These are phyloP conservation scores for Penicillium parvum DNA, from an alignment of 495 filamentous ascomycete species.

Conservation along the genomic window DNA sequence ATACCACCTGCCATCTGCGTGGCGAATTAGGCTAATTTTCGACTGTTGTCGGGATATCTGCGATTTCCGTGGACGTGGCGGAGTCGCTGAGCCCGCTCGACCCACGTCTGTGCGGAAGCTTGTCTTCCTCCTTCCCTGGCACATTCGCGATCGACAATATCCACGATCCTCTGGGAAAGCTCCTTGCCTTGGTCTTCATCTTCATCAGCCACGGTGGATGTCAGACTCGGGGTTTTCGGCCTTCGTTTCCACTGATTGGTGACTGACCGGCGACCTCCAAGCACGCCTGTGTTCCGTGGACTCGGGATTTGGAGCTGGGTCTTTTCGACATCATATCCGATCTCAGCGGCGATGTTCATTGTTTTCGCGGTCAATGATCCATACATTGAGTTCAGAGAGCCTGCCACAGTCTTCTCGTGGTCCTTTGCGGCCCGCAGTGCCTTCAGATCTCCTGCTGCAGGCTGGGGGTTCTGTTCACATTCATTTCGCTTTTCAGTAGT, in stretches of 20 bases:
- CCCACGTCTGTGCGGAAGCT: slow-evolving; percentile 38
- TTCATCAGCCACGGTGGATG: background rate
- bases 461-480: slow-evolving; percentile 23
- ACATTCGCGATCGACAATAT: slow-evolving; percentile 42
- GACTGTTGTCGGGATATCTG: too few species aligned
- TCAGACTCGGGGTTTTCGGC: background rate
- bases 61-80: slow-evolving; percentile 17
- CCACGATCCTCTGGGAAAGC: slow-evolving; percentile 15
- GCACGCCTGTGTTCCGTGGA: slow-evolving; percentile 75
- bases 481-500: background rate
- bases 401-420: slow-evolving; percentile 29
- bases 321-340: slow-evolving; percentile 72
- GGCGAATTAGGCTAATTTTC: too few species aligned
- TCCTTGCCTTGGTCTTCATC: background rate
- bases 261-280: slow-evolving; percentile 51
- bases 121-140: slow-evolving; percentile 33
- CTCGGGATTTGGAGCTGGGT: slow-evolving; percentile 84
- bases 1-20: too few species aligned
- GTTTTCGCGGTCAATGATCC: slow-evolving; percentile 71
- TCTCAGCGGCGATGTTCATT: slow-evolving; percentile 55
- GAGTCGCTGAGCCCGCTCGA: slow-evolving; percentile 40
- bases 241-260: slow-evolving; percentile 16
- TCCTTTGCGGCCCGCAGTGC: slow-evolving; percentile 34
- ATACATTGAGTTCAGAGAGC: slow-evolving; percentile 55
- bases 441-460: slow-evolving; percentile 40